Evolutionary conservation across 164 flowering plant genomes (phyloP), one percentile per base, ranked within the genome.

Genomic region (Pachysandra terminalis): DNA sequence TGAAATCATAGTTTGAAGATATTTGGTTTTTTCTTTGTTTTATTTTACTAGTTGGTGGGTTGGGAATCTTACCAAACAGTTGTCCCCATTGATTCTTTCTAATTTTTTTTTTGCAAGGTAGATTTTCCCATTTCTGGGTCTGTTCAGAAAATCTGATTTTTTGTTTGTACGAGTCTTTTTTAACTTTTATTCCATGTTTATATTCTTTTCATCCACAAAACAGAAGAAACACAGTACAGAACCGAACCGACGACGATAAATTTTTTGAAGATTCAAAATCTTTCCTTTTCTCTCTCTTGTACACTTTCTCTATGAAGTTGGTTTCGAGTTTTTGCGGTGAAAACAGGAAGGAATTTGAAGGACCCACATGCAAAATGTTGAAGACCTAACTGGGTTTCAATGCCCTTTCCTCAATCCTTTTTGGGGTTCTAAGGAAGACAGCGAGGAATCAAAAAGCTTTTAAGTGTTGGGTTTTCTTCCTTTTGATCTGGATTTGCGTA

Each of bases 321-420:
- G 19, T 51, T 27, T 53, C 24, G 64, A 37, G 10, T 32, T 66
- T 55, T n/a, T 56, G 17, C 17, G 66, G 67, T 63, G 71, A 59
- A 63, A 66, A 63, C 37, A 32, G 37, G 7, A 32, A 32, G n/a
- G 37, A 32, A 67, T 40, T 56, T 26, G 19, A 45, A 57, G 73
- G 65, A 63, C 76, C 79, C 73, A 72, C 71, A 65, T 49, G 67
- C 71, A 66, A 45, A 67, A 67, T 58, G 56, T 52, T 58, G 52
- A 55, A 67, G 61, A 19, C 72, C 76, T 70, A 59, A 54, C 49
- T 71, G 77, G 79, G 67, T 73, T 73, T 77, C 15, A 79, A 73
- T 73, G 73, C 64, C 65, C 58, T 68, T 67, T 66, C 68, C 59
- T 67, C 69, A 73, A 71, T 56, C 70, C 65, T 70, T 65, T 64